These are phyloP conservation scores for Solanum sitiens DNA, from an alignment of 257 asterid species.

Conservation along the genomic window DNA sequence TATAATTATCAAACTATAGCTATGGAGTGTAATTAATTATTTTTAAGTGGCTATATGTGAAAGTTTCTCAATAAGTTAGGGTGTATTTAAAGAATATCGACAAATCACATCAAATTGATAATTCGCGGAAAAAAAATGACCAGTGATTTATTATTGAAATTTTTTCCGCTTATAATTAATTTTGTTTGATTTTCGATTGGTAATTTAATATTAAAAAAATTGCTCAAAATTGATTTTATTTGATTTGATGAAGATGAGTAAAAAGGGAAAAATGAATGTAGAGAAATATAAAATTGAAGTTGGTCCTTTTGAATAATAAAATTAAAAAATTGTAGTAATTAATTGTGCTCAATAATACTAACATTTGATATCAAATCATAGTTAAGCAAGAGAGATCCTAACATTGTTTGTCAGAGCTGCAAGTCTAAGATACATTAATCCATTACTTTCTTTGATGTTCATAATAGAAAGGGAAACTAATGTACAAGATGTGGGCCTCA, in stretches of 20 bases:
- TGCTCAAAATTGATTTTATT: not conserved
- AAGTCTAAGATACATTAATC: not conserved
- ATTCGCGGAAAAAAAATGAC: not conserved
- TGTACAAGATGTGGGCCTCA: not conserved
- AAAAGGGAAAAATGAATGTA: not conserved
- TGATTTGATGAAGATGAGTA: not conserved
- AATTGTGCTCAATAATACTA: not conserved
- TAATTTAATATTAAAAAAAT: too few relatives aligned
- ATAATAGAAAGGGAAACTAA: not conserved
- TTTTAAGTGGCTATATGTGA: too few relatives aligned
- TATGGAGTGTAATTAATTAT: too few relatives aligned
- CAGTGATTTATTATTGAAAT: too few relatives aligned
- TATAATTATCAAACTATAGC: too few relatives aligned
- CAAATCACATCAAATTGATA: not conserved
- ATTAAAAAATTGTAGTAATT: too few relatives aligned
- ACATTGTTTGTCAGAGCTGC: not conserved
- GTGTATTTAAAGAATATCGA: not conserved
- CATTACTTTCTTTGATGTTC: not conserved
- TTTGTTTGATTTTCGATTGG: not conserved
- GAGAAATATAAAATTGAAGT: not conserved
- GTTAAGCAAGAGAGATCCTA: not conserved
- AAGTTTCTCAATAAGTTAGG: too few relatives aligned
- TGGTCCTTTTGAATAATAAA: not conserved
- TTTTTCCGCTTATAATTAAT: not conserved
- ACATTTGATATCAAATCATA: not conserved